Percentiles rank a stretch among this genome's conserved stretches.
These are phyloP conservation scores for Alternaria ethzedia DNA, from an alignment of 2,329 filamentous ascomycete species.

Conservation along the genomic window DNA sequence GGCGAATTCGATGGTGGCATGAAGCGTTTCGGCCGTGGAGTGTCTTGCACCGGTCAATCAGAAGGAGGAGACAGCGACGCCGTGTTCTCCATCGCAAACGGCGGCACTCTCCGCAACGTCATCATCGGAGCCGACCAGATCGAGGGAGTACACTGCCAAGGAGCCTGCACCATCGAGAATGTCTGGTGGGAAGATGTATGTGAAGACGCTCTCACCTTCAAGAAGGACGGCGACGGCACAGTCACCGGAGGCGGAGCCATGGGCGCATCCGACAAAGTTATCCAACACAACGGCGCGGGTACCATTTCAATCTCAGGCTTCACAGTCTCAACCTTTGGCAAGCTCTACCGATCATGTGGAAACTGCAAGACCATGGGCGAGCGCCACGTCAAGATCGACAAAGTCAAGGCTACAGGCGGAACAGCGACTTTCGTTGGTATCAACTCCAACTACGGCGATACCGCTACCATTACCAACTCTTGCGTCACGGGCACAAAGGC, in stretches of 20 bases:
- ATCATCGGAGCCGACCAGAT: constrained; percentile 61
- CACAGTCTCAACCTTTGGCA: constrained; percentile 46
- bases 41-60: constrained; percentile 50
- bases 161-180: constrained; percentile 40
- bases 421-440: constrained; percentile 55
- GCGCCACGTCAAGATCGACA: constrained; percentile 54
- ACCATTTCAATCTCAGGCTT: constrained; percentile 48
- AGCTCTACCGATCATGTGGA: constrained; percentile 58
- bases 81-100: constrained; percentile 60
- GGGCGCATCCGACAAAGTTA: constrained; percentile 50
- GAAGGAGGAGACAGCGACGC: constrained; percentile 56
- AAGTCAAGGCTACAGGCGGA: constrained; percentile 51
- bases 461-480: constrained; percentile 52
- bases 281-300: constrained; percentile 53
- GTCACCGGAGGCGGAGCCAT: constrained; percentile 52
- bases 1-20: constrained; percentile 43
- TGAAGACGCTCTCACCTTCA: constrained; percentile 49
- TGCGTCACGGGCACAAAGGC: constrained; percentile 37
- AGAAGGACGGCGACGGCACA: constrained; percentile 46
- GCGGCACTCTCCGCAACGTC: constrained; percentile 61
- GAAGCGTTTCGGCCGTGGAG: constrained; percentile 44
- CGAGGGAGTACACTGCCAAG: constrained; percentile 42
- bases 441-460: constrained; percentile 60
- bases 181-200: constrained; percentile 52
- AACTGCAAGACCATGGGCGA: constrained; percentile 56